Conservation (phyloP, 495 filamentous ascomycete species). For the Geoglossum glabrum region DNA sequence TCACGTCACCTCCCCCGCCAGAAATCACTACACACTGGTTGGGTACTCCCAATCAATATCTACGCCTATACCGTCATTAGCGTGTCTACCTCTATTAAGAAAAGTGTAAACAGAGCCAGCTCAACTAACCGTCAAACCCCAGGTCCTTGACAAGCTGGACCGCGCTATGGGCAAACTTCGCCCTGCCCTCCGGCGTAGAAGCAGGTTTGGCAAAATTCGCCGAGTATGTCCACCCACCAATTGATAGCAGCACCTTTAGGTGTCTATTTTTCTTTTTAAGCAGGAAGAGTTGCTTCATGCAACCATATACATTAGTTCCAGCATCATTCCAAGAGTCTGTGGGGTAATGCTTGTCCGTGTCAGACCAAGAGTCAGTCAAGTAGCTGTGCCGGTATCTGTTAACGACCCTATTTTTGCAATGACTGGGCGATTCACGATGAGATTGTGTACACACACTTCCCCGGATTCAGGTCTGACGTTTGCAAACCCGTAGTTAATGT, state of each 20-base stretch:
- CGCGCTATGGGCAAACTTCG: conserved; percentile 46
- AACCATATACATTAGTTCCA: conserved; percentile 74
- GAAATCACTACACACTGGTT: neutral
- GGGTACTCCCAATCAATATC: conserved; percentile 59
- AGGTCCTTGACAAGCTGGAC: conserved; percentile 47
- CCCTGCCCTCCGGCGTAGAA: conserved; percentile 37
- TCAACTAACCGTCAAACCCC: conserved; percentile 30
- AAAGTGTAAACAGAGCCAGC: neutral
- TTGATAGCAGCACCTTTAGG: conserved; percentile 77
- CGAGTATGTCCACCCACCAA: conserved; percentile 94
- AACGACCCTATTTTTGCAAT: neutral
- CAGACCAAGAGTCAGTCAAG: conserved; percentile 34
- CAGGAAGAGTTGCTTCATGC: conserved; percentile 81
- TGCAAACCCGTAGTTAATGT: conserved; percentile 81
- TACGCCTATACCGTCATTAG: conserved; percentile 11
- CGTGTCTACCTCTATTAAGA: neutral
- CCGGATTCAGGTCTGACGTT: conserved; percentile 57
- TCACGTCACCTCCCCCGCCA: neutral
- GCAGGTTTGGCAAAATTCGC: conserved; percentile 63
- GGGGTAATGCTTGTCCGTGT: conserved; percentile 69
- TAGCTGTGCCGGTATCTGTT: conserved; percentile 15
- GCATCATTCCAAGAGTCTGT: conserved; percentile 49
- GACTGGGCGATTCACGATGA: neutral
- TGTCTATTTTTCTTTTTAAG: conserved; percentile 76
- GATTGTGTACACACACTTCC: conserved; percentile 42